phyloP scores from a whole-genome alignment of 2,329 filamentous ascomycete species.

The Aspergillus caelatus region DNA sequence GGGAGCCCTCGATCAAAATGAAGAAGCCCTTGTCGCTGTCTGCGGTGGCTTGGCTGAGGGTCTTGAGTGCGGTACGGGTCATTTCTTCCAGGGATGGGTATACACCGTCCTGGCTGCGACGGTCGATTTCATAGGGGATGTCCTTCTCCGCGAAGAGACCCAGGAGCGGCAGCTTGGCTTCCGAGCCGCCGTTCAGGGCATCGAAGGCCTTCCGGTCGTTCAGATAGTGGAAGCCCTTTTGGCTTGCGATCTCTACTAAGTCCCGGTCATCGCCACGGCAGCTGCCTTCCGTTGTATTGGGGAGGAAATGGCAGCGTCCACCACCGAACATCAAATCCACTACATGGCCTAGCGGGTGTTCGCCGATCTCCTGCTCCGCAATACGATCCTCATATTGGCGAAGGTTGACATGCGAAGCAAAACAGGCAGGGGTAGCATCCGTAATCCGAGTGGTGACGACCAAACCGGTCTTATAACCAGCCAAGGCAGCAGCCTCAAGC shows the following conservation, averaged over 20 bases:
- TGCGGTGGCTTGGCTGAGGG: conserved; percentile 78
- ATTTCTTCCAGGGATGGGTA: conserved; percentile 94
- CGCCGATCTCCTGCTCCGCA: conserved; percentile 86
- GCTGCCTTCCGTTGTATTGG: conserved; percentile 77
- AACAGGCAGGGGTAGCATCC: conserved; percentile 94
- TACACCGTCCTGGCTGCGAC: conserved; percentile 72
- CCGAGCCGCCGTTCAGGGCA: conserved; percentile 66
- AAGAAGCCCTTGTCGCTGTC: conserved; percentile 93
- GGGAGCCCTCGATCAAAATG: conserved; percentile 95
- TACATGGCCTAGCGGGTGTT: conserved; percentile 80
- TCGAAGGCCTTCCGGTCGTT: conserved; percentile 75
- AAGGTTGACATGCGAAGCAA: conserved; percentile 82
- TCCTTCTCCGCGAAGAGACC: conserved; percentile 82
- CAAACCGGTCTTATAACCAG: conserved; percentile 88
- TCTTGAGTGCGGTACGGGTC: conserved; percentile 77
- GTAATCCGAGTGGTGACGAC: conserved; percentile 95
- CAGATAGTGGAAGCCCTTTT: conserved; percentile 81
- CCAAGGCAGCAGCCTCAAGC: conserved; percentile 88
- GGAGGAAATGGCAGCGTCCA: conserved; percentile 88
- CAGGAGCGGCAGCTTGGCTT: conserved; percentile 75
- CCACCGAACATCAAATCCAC: conserved; percentile 94
- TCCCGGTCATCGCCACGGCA: conserved; percentile 81
- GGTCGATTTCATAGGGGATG: conserved; percentile 92
- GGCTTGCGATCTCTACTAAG: conserved; percentile 70
- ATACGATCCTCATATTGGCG: conserved; percentile 86